phyloP scores from a whole-genome alignment of 2,329 filamentous ascomycete genomes.

The Myriangium duriaei region DNA sequence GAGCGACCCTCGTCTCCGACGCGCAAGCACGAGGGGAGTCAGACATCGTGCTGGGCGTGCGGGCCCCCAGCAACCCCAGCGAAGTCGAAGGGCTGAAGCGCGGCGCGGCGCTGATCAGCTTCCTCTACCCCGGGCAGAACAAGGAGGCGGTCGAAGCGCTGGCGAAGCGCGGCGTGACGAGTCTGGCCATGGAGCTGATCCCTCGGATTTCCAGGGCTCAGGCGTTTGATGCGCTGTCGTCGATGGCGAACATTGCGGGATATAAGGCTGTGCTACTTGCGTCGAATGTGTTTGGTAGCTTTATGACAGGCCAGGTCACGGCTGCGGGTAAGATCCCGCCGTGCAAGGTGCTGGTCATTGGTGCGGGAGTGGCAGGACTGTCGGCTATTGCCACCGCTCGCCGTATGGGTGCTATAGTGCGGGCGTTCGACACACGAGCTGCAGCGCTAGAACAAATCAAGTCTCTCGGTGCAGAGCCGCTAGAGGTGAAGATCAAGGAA shows the following conservation, averaged over 20 bases:
- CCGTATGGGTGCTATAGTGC: constrained; percentile 76
- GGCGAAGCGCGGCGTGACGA: constrained; percentile 56
- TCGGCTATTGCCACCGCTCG: constrained; percentile 80
- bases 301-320: constrained; percentile 79
- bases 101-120: constrained; percentile 44
- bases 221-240: constrained; percentile 74
- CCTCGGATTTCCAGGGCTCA: constrained; percentile 82
- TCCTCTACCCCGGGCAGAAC: constrained; percentile 71
- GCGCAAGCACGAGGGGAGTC: constrained; percentile 59
- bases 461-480: constrained; percentile 77
- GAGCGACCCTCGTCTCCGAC: constrained; percentile 61
- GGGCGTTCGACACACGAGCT: constrained; percentile 83
- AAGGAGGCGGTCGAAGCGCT: constrained; percentile 61
- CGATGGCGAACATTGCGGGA: constrained; percentile 88
- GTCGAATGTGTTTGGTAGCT: constrained; percentile 78
- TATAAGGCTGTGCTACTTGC: constrained; percentile 88
- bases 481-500: constrained; percentile 75
- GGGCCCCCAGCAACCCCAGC: constrained; percentile 48
- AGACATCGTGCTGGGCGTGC: constrained; percentile 75
- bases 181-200: constrained; percentile 88
- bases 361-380: constrained; percentile 76
- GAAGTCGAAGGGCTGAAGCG: constrained; percentile 1
- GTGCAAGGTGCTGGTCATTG: constrained; percentile 81
- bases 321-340: constrained; percentile 84
- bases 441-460: constrained; percentile 82